A percentile compares a stretch with the other conserved stretches of the same genome.
These are phyloP conservation scores for Aspergillus chevalieri DNA, from an alignment of 2,329 filamentous ascomycete species.

Conservation along the genomic window DNA sequence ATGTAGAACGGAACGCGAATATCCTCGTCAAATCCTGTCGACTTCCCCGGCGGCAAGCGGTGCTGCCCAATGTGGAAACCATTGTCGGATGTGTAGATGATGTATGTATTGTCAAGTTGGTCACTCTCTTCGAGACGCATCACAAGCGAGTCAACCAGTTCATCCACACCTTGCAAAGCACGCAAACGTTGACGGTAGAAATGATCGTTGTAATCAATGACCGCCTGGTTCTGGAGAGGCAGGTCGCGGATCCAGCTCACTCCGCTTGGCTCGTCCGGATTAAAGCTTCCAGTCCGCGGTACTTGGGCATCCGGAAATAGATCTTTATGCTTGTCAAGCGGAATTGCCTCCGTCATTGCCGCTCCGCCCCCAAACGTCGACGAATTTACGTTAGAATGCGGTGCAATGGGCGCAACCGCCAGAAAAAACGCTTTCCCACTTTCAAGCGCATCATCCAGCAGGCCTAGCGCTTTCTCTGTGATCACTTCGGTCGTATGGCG, in stretches of 20 bases:
- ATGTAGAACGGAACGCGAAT: conserved; percentile 56
- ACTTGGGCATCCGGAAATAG: conserved; percentile 57
- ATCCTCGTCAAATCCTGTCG: conserved; percentile 55
- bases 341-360: conserved; percentile 46
- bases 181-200: conserved; percentile 48
- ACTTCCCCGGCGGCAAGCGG: conserved; percentile 53
- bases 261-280: conserved; percentile 49
- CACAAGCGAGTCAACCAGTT: conserved; percentile 46
- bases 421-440: conserved; percentile 58
- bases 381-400: conserved; percentile 51
- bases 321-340: conserved; percentile 54
- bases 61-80: conserved; percentile 58
- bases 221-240: conserved; percentile 39
- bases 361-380: conserved; percentile 20
- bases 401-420: conserved; percentile 57
- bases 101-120: conserved; percentile 50
- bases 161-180: conserved; percentile 50
- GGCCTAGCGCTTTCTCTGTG: conserved; percentile 49
- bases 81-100: conserved; percentile 58
- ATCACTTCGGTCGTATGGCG: conserved; percentile 54
- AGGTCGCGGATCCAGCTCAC: conserved; percentile 44
- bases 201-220: conserved; percentile 48
- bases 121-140: conserved; percentile 35
- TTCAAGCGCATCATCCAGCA: conserved; percentile 53
- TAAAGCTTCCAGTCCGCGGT: conserved; percentile 59